Percentiles rank a stretch among this genome's conserved stretches.
phyloP scores from a whole-genome alignment of 306 rosid species.

The Begonia peltatifolia region DNA sequence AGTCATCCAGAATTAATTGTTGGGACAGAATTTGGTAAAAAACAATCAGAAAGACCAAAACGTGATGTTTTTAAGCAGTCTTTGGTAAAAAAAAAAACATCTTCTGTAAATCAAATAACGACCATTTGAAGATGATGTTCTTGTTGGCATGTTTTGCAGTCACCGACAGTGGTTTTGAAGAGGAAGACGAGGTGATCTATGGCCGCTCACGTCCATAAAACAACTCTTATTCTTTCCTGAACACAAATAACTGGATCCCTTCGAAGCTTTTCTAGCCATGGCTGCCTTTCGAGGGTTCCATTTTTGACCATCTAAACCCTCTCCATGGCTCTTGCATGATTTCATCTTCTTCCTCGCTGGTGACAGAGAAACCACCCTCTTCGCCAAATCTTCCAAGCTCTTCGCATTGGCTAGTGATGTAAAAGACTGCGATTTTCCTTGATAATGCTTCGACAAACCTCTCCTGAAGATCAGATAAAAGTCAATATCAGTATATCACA shows the following conservation, averaged over 20 bases:
- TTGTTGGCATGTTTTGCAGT: too few species aligned
- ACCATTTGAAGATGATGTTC: too few species aligned
- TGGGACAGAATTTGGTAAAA: too few species aligned
- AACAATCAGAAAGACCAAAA: too few species aligned
- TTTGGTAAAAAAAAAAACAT: too few species aligned
- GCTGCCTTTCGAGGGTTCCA: slow-evolving; percentile 25
- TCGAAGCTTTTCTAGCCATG: slow-evolving; percentile 19
- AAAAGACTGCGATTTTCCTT: slow-evolving; percentile 40
- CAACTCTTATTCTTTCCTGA: too few species aligned
- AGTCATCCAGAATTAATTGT: too few species aligned
- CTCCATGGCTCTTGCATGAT: slow-evolving; percentile 33
- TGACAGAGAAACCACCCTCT: slow-evolving; percentile 16
- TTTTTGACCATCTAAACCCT: slow-evolving; percentile 23
- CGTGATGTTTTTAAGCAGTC: too few species aligned
- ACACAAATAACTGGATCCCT: background rate
- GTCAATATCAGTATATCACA: background rate
- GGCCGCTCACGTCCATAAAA: too few species aligned
- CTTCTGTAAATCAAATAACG: too few species aligned
- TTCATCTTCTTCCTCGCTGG: slow-evolving; percentile 22
- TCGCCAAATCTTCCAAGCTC: slow-evolving; percentile 35
- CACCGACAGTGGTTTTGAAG: too few species aligned
- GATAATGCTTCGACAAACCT: slow-evolving; percentile 37
- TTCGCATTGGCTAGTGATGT: slow-evolving; percentile 27
- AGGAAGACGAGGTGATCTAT: too few species aligned
- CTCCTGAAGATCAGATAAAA: slow-evolving; percentile 18